Evolutionary conservation across 148 eudicot species (phyloP).

Genomic region (Nepenthes gracilis): DNA sequence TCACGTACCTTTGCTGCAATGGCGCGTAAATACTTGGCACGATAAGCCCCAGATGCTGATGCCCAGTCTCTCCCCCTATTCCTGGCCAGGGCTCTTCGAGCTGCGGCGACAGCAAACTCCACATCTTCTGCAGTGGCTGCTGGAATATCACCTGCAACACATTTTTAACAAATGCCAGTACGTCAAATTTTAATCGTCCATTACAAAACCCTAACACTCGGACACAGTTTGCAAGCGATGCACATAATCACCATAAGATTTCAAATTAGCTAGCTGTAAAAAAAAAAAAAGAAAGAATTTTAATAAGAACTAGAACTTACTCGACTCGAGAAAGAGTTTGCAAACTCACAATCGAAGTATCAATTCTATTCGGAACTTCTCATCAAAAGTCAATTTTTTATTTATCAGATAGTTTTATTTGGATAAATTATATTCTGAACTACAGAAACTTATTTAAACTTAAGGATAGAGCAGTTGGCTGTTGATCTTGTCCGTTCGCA

Average conservation of each 20-base stretch:
- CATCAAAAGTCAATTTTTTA: too few relatives aligned
- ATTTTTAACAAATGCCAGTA: neutral
- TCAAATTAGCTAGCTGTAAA: neutral
- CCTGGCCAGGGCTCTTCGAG: conserved; percentile 52
- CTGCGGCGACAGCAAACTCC: conserved; percentile 79
- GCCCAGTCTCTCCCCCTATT: conserved; percentile 79
- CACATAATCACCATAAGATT: neutral
- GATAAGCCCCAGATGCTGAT: conserved; percentile 75
- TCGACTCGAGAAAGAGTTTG: too few relatives aligned
- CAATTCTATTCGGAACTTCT: too few relatives aligned
- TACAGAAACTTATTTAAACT: too few relatives aligned
- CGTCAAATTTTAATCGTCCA: neutral
- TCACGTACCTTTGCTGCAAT: conserved; percentile 69
- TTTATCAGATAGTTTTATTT: too few relatives aligned
- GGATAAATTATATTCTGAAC: too few relatives aligned
- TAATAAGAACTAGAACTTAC: too few relatives aligned
- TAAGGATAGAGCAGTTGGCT: too few relatives aligned
- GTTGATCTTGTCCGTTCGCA: too few relatives aligned
- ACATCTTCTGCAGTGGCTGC: conserved; percentile 95
- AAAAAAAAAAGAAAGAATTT: too few relatives aligned
- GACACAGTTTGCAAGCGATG: neutral
- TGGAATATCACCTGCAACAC: conserved; percentile 67
- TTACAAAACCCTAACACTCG: neutral
- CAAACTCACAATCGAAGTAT: too few relatives aligned
- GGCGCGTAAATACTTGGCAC: conserved; percentile 90